These are phyloP conservation scores for Thelephora terrestris DNA, from an alignment of 1,284 basidiomycete genomes.

Conservation along the genomic window DNA sequence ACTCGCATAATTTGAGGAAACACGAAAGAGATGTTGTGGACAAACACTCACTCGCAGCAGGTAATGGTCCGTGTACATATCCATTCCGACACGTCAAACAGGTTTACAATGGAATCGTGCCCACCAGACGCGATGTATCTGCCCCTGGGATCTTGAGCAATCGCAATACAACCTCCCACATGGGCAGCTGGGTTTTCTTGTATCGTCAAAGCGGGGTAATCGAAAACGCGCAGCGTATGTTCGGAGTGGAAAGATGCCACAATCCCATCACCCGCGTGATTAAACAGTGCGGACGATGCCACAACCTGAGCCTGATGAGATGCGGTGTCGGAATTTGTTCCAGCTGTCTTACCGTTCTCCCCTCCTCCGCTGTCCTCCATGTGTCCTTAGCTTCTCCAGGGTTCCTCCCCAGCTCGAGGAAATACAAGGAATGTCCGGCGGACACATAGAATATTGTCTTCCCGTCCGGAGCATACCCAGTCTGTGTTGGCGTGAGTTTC, in stretches of 20 bases:
- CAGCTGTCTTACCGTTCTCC: constrained; percentile 24
- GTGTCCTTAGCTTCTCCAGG: constrained; percentile 46
- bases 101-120: constrained; percentile 68
- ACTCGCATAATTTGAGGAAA: constrained; percentile 5
- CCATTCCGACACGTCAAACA: constrained; percentile 71
- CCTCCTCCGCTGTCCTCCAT: constrained; percentile 46
- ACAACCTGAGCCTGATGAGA: constrained; percentile 21
- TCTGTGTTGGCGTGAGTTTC: constrained; percentile 49
- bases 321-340: too few species aligned
- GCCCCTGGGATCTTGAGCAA: constrained; percentile 68
- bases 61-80: constrained; percentile 66
- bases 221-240: constrained; percentile 52
- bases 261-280: constrained; percentile 58
- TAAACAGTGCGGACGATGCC: constrained; percentile 59
- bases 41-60: constrained; percentile 57
- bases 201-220: constrained; percentile 49
- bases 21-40: background rate
- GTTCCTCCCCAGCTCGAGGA: constrained; percentile 43
- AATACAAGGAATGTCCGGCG: constrained; percentile 43
- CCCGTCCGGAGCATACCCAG: constrained; percentile 64
- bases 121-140: constrained; percentile 71
- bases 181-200: constrained; percentile 57
- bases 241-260: constrained; percentile 53
- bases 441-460: constrained; percentile 53
- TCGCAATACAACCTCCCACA: constrained; percentile 63